Conservation (phyloP, 2,329 filamentous ascomycete genomes). For the Aspergillaceae sp. region DNA sequence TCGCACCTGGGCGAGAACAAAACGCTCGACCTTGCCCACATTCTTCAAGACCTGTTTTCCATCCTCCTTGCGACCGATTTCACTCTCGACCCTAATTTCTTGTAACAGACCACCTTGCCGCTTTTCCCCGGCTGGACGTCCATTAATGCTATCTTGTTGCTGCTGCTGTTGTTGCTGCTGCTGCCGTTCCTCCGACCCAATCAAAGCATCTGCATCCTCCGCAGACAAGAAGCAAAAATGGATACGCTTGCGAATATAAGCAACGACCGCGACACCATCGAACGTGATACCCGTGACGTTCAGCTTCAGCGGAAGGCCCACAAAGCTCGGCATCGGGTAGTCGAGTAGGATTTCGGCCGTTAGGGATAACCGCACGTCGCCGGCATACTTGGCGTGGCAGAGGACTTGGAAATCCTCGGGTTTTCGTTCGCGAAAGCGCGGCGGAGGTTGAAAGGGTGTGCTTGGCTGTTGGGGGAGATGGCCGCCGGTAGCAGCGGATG, state of each 20-base stretch:
- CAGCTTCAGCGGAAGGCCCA: constrained; percentile 85
- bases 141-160: constrained; percentile 26
- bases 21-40: constrained; percentile 95
- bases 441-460: constrained; percentile 18
- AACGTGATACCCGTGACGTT: constrained; percentile 94
- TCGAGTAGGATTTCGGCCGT: constrained; percentile 94
- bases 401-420: constrained; percentile 88
- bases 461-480: background rate
- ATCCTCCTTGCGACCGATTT: constrained; percentile 86
- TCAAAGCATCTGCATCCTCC: constrained; percentile 73
- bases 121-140: constrained; percentile 24
- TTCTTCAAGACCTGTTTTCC: constrained; percentile 96
- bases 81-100: constrained; percentile 92
- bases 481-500: background rate
- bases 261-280: constrained; percentile 86
- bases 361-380: constrained; percentile 76
- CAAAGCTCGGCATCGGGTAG: constrained; percentile 97
- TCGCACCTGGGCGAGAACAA: constrained; percentile 91
- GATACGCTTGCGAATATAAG: constrained; percentile 77
- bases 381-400: constrained; percentile 80
- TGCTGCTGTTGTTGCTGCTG: background rate
- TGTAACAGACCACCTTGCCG: constrained; percentile 70
- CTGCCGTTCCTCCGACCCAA: constrained; percentile 39
- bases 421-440: constrained; percentile 60
- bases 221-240: constrained; percentile 93